Evolutionary conservation across 1,284 basidiomycete genomes (phyloP).

Genomic region (Porphyrellus sp.): DNA sequence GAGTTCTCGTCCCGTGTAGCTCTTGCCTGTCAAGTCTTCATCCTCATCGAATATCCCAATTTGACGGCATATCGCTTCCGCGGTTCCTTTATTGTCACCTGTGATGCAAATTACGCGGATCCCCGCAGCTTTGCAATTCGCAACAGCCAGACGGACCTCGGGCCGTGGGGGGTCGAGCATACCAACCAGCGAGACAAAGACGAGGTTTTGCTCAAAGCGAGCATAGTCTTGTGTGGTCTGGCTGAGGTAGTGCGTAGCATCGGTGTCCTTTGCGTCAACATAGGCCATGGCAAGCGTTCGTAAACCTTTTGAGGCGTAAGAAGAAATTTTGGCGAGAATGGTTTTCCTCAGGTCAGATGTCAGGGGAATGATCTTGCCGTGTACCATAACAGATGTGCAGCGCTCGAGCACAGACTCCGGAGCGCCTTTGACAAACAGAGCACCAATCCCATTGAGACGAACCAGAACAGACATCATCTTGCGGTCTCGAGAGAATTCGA

Average conservation of each 20-base stretch:
- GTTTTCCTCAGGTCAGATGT: slow-evolving; percentile 57
- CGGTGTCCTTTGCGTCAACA: slow-evolving; percentile 73
- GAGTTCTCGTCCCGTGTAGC: slow-evolving; percentile 91
- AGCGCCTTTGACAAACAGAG: slow-evolving; percentile 91
- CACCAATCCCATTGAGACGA: slow-evolving; percentile 54
- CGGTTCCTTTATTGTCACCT: slow-evolving; percentile 97
- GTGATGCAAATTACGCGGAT: slow-evolving; percentile 98
- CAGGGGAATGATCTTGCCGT: slow-evolving; percentile 65
- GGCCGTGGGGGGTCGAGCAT: slow-evolving; percentile 99
- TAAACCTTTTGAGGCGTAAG: slow-evolving; percentile 81
- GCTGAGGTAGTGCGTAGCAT: slow-evolving; percentile 77
- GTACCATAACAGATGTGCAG: slow-evolving; percentile 72
- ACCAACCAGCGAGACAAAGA: slow-evolving; percentile 93
- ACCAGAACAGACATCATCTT: slow-evolving; percentile 99
- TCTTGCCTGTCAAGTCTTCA: slow-evolving; percentile 87
- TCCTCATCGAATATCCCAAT: slow-evolving; percentile 88
- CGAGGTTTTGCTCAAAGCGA: slow-evolving; percentile 86
- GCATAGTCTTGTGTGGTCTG: slow-evolving; percentile 79
- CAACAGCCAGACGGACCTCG: slow-evolving; percentile 85
- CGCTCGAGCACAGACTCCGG: slow-evolving; percentile 93
- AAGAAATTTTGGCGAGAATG: slow-evolving; percentile 63
- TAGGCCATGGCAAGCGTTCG: slow-evolving; percentile 92
- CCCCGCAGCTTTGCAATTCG: slow-evolving; percentile 88
- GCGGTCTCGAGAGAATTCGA: slow-evolving; percentile 96
- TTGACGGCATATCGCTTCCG: slow-evolving; percentile 94